Conservation (phyloP, 192 early-diverging fungal genomes). For the Neocallimastix lanati region DNA sequence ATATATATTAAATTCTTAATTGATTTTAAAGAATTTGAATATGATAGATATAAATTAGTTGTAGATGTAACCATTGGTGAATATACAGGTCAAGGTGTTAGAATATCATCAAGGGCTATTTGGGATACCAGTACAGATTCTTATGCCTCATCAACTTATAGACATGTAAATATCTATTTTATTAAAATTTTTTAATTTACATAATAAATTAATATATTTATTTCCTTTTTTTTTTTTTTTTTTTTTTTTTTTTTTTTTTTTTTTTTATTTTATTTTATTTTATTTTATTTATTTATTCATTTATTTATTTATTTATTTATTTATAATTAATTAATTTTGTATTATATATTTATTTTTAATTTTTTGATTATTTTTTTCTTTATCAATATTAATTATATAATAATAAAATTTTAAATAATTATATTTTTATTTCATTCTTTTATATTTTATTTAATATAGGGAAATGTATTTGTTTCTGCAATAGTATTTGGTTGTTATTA, state of each 20-base stretch:
- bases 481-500: constrained; percentile 30
- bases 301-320: too few species aligned
- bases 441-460: constrained; percentile 11
- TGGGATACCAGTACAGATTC: constrained; percentile 36
- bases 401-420: too few species aligned
- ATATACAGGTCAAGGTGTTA: constrained; percentile 40
- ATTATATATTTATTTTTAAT: too few species aligned
- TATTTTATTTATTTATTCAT: too few species aligned
- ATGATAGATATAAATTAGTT: constrained; percentile 33
- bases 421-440: too few species aligned
- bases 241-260: background rate
- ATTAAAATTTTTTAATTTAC: background rate
- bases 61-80: constrained; percentile 34
- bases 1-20: too few species aligned
- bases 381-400: too few species aligned
- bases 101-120: constrained; percentile 22
- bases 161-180: constrained; percentile 16
- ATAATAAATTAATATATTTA: background rate
- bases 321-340: too few species aligned
- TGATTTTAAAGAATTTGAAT: constrained; percentile 34
- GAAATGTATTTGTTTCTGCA: constrained; percentile 26
- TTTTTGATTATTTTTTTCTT: too few species aligned
- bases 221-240: background rate
- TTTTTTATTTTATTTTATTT: too few species aligned
- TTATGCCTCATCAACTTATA: constrained; percentile 29